Evolutionary conservation across 2,329 filamentous ascomycete genomes (phyloP).

Genomic region (Catunica adiposa): DNA sequence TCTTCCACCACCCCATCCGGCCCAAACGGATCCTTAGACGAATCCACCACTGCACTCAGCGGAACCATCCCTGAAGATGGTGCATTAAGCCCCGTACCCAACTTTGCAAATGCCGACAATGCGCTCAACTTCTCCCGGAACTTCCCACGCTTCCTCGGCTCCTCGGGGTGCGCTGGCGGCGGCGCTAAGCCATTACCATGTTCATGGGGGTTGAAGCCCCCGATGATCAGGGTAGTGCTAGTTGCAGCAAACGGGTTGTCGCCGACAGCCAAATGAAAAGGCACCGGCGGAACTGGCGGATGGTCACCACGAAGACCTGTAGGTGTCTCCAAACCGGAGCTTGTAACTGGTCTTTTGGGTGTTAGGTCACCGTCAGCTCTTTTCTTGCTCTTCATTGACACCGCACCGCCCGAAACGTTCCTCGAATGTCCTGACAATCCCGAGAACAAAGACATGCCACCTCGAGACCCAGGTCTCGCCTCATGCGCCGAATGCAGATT

Average conservation of each 20-base stretch:
- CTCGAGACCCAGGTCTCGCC: slow-evolving; percentile 7
- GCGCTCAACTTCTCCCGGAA: slow-evolving; percentile 9
- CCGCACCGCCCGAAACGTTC: neutral
- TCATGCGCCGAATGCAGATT: slow-evolving; percentile 13
- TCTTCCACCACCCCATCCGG: too few species aligned
- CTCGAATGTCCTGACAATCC: slow-evolving; percentile 13
- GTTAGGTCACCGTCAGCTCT: slow-evolving; percentile 13
- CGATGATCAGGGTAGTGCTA: slow-evolving; percentile 17
- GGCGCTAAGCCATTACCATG: neutral
- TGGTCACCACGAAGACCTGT: neutral
- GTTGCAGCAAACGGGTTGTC: slow-evolving; percentile 13
- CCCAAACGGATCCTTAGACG: neutral
- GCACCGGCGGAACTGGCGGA: neutral
- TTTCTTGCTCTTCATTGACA: neutral
- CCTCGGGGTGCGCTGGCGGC: slow-evolving; percentile 16
- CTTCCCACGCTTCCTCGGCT: slow-evolving; percentile 13
- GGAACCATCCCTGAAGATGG: neutral
- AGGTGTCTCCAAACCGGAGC: slow-evolving; percentile 18
- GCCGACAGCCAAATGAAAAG: neutral
- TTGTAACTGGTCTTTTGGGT: slow-evolving; percentile 20
- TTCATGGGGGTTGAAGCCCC: slow-evolving; percentile 14
- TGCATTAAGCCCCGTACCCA: neutral
- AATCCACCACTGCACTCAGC: neutral
- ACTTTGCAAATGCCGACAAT: slow-evolving; percentile 11
- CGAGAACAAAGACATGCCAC: slow-evolving; percentile 3